Percentiles rank a stretch among this genome's conserved stretches.
Conservation (phyloP, 192 early-diverging fungal species). For the Podila minutissima region DNA sequence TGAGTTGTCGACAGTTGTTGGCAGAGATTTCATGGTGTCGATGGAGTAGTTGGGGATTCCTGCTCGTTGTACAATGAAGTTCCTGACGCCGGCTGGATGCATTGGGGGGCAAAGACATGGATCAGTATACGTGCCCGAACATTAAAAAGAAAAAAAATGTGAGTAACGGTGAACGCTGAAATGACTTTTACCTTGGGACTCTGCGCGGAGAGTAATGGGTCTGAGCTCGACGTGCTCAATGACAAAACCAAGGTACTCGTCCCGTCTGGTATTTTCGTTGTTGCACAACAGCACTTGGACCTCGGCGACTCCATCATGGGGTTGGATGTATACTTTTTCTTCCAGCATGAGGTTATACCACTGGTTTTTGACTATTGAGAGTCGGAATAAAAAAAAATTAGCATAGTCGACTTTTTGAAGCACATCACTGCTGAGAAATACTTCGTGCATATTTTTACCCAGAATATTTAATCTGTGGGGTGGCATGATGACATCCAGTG, state of each 20-base stretch:
- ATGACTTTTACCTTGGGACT: constrained; percentile 9
- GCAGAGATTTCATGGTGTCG: constrained; percentile 6
- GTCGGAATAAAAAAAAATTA: not conserved
- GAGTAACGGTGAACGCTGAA: not conserved
- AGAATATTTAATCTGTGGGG: constrained; percentile 13
- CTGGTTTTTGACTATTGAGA: constrained; percentile 6
- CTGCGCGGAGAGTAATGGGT: constrained; percentile 10
- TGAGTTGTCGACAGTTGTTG: not conserved
- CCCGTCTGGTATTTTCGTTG: constrained; percentile 19
- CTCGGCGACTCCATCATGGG: constrained; percentile 15
- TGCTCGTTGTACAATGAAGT: constrained; percentile 15
- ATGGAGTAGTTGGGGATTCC: constrained; percentile 27
- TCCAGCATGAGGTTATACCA: constrained; percentile 38
- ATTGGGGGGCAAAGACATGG: not conserved
- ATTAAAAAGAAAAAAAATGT: not conserved
- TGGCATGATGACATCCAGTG: constrained; percentile 35
- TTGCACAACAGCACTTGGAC: constrained; percentile 25
- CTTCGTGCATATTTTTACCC: constrained; percentile 10
- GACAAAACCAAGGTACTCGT: constrained; percentile 23
- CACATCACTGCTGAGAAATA: not conserved
- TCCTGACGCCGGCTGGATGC: constrained; percentile 12
- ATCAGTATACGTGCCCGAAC: not conserved
- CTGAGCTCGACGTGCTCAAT: constrained; percentile 45
- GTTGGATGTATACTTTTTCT: constrained; percentile 30
- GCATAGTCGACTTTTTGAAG: not conserved